phyloP scores from a whole-genome alignment of 352 stramenopile species.

The Globisporangium abappressorium region DNA sequence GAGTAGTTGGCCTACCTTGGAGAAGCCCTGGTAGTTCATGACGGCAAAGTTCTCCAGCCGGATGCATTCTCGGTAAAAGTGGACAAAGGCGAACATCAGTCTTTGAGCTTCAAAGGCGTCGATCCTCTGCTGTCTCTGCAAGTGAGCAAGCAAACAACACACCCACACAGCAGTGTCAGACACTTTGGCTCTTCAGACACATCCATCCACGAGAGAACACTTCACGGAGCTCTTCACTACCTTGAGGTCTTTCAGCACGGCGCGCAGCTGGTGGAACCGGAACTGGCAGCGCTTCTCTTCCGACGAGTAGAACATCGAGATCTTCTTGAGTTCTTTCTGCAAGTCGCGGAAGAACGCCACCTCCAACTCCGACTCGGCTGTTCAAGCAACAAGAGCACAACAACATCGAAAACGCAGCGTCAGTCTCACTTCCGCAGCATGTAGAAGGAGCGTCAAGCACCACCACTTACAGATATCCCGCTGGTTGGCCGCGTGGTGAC shows the following conservation, averaged over 20 bases:
- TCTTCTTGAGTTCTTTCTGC: slow-evolving; percentile 75
- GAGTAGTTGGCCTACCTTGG: slow-evolving; percentile 42
- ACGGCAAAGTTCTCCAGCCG: slow-evolving; percentile 81
- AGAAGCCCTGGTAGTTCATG: slow-evolving; percentile 86
- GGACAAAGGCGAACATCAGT: slow-evolving; percentile 81
- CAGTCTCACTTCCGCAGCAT: not conserved
- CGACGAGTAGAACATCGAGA: slow-evolving; percentile 69
- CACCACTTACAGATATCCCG: slow-evolving; percentile 36
- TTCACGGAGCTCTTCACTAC: slow-evolving; percentile 13
- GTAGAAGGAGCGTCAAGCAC: not conserved
- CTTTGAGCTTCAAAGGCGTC: slow-evolving; percentile 56
- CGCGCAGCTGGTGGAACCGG: slow-evolving; percentile 68
- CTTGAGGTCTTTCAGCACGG: slow-evolving; percentile 67
- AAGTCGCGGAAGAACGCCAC: slow-evolving; percentile 80
- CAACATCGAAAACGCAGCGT: not conserved
- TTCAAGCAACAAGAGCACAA: not conserved
- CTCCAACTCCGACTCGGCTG: slow-evolving; percentile 66
- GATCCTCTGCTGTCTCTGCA: slow-evolving; percentile 37
- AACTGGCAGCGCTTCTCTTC: slow-evolving; percentile 76
- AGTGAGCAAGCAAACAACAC: not conserved
- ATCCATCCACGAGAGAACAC: not conserved
- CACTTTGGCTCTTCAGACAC: not conserved
- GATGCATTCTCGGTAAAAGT: slow-evolving; percentile 81
- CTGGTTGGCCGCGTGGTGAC: slow-evolving; percentile 16
- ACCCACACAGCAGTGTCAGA: not conserved